Conservation (phyloP, 1,284 basidiomycete genomes). For the Megacollybia platyphylla region DNA sequence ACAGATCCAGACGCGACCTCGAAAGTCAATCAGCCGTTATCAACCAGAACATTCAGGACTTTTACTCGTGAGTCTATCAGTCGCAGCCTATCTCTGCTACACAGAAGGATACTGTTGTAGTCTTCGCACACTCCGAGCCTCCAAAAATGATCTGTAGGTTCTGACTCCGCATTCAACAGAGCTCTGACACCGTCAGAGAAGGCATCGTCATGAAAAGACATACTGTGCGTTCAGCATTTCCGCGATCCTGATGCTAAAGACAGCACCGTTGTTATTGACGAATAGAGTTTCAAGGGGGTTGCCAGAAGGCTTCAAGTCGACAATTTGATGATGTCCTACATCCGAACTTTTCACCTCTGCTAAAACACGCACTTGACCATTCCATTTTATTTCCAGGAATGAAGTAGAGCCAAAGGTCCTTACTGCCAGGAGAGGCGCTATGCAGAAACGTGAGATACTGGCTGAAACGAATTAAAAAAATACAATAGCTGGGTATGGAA, state of each 20-base stretch:
- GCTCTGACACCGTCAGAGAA: neutral
- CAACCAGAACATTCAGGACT: neutral
- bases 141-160: constrained; percentile 18
- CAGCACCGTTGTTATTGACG: constrained; percentile 30
- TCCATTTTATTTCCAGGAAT: constrained; percentile 14
- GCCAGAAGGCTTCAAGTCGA: constrained; percentile 29
- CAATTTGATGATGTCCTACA: constrained; percentile 22
- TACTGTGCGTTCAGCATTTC: too few relatives aligned
- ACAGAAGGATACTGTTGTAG: constrained; percentile 13
- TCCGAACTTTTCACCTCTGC: constrained; percentile 24
- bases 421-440: constrained; percentile 21
- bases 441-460: neutral
- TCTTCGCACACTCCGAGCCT: constrained; percentile 12
- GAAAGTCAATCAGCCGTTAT: neutral
- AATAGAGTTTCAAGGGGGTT: constrained; percentile 16
- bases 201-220: too few relatives aligned
- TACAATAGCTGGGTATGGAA: constrained; percentile 5
- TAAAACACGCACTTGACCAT: constrained; percentile 13
- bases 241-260: constrained; percentile 23
- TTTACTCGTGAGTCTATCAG: constrained; percentile 40
- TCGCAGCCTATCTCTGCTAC: constrained; percentile 19
- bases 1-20: constrained; percentile 7
- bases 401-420: constrained; percentile 23
- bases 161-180: neutral
- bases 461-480: neutral